These are phyloP conservation scores for Strigomonas culicis DNA, from an alignment of 208 protist genomes.

Conservation along the genomic window DNA sequence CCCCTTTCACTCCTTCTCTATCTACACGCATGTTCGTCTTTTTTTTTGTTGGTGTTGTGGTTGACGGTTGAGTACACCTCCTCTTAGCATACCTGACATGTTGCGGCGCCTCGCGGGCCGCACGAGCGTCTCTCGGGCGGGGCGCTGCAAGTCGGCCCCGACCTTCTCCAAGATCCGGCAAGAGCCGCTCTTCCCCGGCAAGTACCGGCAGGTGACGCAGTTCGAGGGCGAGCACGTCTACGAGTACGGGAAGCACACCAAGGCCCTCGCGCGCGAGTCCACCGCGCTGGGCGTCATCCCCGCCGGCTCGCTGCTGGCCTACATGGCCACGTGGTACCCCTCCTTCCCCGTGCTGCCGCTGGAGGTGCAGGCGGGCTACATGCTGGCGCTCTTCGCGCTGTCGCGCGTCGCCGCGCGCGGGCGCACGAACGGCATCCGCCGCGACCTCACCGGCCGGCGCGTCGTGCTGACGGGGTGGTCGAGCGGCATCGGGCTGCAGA, in stretches of 20 bases:
- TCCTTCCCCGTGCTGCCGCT: constrained; percentile 27
- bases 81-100: too few relatives aligned
- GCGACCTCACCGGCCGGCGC: constrained; percentile 47
- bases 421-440: constrained; percentile 25
- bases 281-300: constrained; percentile 45
- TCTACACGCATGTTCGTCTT: background rate
- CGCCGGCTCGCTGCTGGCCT: constrained; percentile 47
- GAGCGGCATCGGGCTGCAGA: constrained; percentile 67
- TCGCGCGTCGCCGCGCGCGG: constrained; percentile 48
- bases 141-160: background rate
- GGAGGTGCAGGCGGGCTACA: constrained; percentile 40
- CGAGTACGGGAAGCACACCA: constrained; percentile 67
- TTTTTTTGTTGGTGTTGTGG: too few relatives aligned
- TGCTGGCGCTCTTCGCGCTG: constrained; percentile 21
- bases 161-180: constrained; percentile 62
- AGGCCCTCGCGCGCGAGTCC: constrained; percentile 56
- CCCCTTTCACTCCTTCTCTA: background rate
- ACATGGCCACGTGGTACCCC: constrained; percentile 28
- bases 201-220: constrained; percentile 34
- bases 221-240: constrained; percentile 82
- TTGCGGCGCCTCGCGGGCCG: too few relatives aligned
- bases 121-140: too few relatives aligned
- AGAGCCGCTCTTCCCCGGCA: constrained; percentile 55
- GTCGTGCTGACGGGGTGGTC: constrained; percentile 72
- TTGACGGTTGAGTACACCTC: too few relatives aligned